Evolutionary conservation across 352 stramenopile species (phyloP), one percentile per base, ranked within the genome.

Genomic region (Pythium phragmiticola): DNA sequence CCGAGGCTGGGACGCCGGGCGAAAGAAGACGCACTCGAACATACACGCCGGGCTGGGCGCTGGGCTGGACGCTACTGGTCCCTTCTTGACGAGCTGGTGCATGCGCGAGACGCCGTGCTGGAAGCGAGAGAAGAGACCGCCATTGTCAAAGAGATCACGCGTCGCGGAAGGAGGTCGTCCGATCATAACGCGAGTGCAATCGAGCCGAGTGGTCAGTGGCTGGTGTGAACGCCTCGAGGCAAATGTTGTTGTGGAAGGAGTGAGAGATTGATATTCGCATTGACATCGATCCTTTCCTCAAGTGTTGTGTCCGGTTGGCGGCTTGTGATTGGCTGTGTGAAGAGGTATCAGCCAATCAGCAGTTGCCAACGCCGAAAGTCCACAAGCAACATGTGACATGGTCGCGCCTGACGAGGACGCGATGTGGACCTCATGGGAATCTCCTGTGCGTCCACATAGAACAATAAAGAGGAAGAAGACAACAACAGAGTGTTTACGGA

Each of bases 261-360:
- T 53, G 56, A 6, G n/a, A 14, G n/a, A 56, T 39, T 21, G 39
- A 26, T 13, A 14, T 19, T n/a, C 2, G 0, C 9, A 43, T 5
- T 9, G 37, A 14, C 1, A 14, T 41, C 37, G 37, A 42, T 12
- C 9, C 37, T 16, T 42, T 42, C 26, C 26, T 30, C 26, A 30
- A 30, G 26, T 30, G 37, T 37, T 58, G 50, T 41, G 46, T 45
- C 34, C 30, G 49, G 55, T 53, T 74, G 67, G 42, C 68, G 63
- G 7, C 4, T 11, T 37, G 0, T 69, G 59, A 75, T 75, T 75
- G 68, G 68, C 16, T 53, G 26, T 33, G 49, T 13, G 7, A 37
- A 13, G 13, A 47, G 19, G 28, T 37, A 34, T 28, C 13, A 47
- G 23, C 62, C 53, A 68, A 68, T 68, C 28, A 61, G 55, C 48